These are phyloP conservation scores for Ruellia speciosa DNA, from an alignment of 305 asterid genomes.

Conservation along the genomic window DNA sequence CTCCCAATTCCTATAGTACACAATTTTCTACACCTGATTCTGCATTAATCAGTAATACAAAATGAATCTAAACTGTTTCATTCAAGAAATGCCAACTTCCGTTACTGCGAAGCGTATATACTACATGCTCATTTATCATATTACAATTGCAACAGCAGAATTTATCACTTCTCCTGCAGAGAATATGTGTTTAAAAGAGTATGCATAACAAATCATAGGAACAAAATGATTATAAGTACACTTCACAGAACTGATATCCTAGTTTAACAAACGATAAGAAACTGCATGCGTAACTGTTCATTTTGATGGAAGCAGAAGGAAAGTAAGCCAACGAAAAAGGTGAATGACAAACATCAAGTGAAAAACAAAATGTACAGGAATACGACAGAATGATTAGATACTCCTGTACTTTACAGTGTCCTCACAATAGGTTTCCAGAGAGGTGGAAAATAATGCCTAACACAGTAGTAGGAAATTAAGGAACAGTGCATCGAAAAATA, in stretches of 20 bases:
- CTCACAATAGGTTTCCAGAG: conserved; percentile 3
- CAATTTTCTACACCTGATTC: too few species aligned
- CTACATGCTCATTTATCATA: too few species aligned
- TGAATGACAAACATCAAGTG: too few species aligned
- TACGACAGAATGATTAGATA: not conserved
- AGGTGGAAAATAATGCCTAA: conserved; percentile 1
- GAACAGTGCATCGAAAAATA: too few species aligned
- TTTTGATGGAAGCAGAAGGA: conserved; percentile 8
- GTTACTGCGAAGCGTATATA: too few species aligned
- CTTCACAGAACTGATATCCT: not conserved
- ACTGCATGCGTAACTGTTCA: not conserved
- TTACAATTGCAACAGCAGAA: too few species aligned
- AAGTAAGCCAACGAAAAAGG: not conserved
- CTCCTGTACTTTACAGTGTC: not conserved
- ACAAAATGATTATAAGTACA: not conserved
- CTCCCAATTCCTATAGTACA: too few species aligned
- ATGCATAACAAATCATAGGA: not conserved
- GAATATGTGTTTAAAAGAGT: not conserved
- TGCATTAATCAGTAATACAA: too few species aligned
- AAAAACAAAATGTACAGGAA: not conserved
- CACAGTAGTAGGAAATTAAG: not conserved
- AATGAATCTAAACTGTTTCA: too few species aligned
- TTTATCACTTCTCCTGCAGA: too few species aligned
- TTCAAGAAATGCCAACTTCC: too few species aligned
- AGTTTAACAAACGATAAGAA: not conserved